phyloP scores from a whole-genome alignment of 192 early-diverging fungal species.

The Podila minutissima region DNA sequence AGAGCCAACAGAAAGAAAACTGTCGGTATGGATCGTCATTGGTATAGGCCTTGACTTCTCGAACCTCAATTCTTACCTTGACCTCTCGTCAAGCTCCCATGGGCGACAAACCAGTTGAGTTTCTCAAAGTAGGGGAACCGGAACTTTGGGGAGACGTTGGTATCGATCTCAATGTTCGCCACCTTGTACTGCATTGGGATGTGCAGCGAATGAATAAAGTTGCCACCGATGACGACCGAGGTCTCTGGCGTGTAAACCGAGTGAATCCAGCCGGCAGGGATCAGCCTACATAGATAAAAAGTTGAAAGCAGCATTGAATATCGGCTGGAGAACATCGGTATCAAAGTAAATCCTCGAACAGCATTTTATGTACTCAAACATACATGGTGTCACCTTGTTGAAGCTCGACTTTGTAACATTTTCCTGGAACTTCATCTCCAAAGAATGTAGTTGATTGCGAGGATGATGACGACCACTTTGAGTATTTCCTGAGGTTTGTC shows the following conservation, averaged over 20 bases:
- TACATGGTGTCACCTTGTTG: conserved; percentile 88
- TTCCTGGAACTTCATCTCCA: conserved; percentile 80
- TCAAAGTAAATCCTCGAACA: no score
- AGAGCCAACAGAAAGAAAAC: background rate
- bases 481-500: conserved; percentile 88
- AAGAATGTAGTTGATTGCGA: conserved; percentile 85
- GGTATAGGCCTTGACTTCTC: background rate
- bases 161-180: conserved; percentile 81
- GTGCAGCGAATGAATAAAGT: conserved; percentile 88
- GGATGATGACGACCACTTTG: conserved; percentile 89
- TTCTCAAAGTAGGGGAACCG: conserved; percentile 88
- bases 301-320: background rate
- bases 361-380: conserved; percentile 7
- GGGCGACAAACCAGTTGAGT: conserved; percentile 86
- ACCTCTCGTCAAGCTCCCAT: conserved; percentile 64
- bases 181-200: conserved; percentile 75
- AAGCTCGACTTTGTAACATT: conserved; percentile 81
- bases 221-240: conserved; percentile 93
- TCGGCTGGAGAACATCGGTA: background rate
- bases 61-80: conserved; percentile 40
- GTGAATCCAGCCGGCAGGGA: conserved; percentile 98
- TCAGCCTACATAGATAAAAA: conserved; percentile 65
- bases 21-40: background rate
- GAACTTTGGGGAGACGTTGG: conserved; percentile 82
- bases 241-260: conserved; percentile 90